These are phyloP conservation scores for Lumnitzera racemosa DNA, from an alignment of 345 rosid species.

Conservation along the genomic window DNA sequence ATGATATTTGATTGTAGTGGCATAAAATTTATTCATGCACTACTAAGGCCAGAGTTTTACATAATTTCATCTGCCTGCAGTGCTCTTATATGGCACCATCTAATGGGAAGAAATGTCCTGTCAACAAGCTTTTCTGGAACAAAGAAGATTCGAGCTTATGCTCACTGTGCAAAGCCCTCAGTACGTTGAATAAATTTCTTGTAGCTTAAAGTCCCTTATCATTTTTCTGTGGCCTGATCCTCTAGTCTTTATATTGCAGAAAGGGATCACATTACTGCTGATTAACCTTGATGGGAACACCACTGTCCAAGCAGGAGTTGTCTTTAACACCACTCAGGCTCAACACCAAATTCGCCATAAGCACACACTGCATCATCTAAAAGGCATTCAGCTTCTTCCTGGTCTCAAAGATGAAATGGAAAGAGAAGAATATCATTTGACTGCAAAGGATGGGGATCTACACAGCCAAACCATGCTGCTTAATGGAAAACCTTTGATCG, in stretches of 20 bases:
- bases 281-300: conserved; percentile 71
- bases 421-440: conserved; percentile 87
- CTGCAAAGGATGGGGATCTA: conserved; percentile 62
- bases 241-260: conserved; percentile 34
- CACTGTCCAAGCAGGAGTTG: conserved; percentile 35
- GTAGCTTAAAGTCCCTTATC: background rate
- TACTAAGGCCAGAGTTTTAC: background rate
- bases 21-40: too few relatives aligned
- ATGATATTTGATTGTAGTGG: too few relatives aligned
- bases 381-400: conserved; percentile 9
- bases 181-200: conserved; percentile 2
- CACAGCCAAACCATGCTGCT: conserved; percentile 81
- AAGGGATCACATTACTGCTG: conserved; percentile 57
- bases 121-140: conserved; percentile 52
- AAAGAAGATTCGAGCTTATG: conserved; percentile 51
- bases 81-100: conserved; percentile 73
- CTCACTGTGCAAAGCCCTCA: conserved; percentile 60
- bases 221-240: conserved; percentile 4
- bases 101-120: conserved; percentile 74
- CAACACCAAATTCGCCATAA: conserved; percentile 7
- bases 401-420: conserved; percentile 14
- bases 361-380: conserved; percentile 11
- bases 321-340: conserved; percentile 24
- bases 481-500: conserved; percentile 53
- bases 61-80: conserved; percentile 33